Evolutionary conservation across 306 rosid genomes (phyloP).

Genomic region (Adenanthera pavonina): DNA sequence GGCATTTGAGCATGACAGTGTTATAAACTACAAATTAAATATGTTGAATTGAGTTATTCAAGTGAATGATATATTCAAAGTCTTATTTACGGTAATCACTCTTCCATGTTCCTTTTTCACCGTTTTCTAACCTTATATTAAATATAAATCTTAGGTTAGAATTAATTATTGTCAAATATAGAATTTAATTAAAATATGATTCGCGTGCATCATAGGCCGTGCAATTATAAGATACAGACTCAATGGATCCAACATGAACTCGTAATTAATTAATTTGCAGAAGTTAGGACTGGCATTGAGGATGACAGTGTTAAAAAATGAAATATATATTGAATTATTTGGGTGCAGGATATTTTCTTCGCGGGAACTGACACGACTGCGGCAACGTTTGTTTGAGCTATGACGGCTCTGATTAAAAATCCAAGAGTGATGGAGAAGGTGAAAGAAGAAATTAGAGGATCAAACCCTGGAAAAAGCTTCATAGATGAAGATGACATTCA

Average conservation of each 20-base stretch:
- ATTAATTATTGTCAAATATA: not conserved
- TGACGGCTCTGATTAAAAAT: constrained; percentile 46
- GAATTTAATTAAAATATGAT: not conserved
- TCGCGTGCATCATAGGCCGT: not conserved
- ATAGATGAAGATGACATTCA: constrained; percentile 49
- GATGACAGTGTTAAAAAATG: too few relatives aligned
- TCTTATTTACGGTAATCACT: too few relatives aligned
- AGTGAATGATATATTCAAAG: too few relatives aligned
- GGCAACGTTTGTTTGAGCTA: constrained; percentile 44
- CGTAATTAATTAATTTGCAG: too few relatives aligned
- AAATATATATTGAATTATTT: not conserved
- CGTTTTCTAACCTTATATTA: not conserved
- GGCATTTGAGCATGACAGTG: too few relatives aligned
- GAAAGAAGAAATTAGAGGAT: constrained; percentile 30
- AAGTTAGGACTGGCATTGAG: too few relatives aligned
- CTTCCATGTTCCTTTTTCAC: not conserved
- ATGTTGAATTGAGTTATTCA: too few relatives aligned
- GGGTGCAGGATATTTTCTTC: constrained; percentile 46
- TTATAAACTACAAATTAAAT: too few relatives aligned
- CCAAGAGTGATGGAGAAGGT: constrained; percentile 32
- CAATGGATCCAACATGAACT: too few relatives aligned
- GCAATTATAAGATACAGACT: not conserved
- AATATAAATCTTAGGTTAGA: not conserved
- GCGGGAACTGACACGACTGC: constrained; percentile 47
- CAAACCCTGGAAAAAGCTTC: constrained; percentile 28